These are phyloP conservation scores for Syncephalastrum monosporum DNA, from an alignment of 371 early-diverging fungal species.

Conservation along the genomic window DNA sequence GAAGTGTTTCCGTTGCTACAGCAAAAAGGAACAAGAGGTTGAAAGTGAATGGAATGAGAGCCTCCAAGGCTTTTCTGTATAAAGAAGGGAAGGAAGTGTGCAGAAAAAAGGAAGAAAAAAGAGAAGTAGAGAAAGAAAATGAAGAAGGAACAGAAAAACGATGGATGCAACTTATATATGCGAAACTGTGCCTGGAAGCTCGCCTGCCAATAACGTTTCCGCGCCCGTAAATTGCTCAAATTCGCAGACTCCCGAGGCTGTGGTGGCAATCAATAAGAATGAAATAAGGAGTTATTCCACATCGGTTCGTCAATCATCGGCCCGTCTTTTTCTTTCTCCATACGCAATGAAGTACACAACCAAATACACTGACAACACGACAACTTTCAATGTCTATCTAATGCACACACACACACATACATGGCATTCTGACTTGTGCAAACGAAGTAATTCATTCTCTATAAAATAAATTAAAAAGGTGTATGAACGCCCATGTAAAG, in stretches of 20 bases:
- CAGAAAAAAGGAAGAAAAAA: slow-evolving; percentile 6
- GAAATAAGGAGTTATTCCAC: background rate
- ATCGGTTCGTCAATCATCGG: slow-evolving; percentile 3
- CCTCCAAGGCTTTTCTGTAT: background rate
- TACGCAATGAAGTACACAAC: background rate
- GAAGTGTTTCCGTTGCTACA: background rate
- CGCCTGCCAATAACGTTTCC: too few species aligned
- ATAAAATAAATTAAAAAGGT: background rate
- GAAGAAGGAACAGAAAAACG: background rate
- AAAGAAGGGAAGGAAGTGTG: slow-evolving; percentile 12
- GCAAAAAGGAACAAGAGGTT: background rate
- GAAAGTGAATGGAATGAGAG: too few species aligned
- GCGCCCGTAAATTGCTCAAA: too few species aligned
- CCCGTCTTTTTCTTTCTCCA: slow-evolving; percentile 1
- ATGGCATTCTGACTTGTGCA: too few species aligned
- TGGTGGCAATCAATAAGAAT: too few species aligned
- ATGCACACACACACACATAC: background rate
- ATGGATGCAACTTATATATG: too few species aligned
- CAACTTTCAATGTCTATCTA: background rate
- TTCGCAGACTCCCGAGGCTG: too few species aligned
- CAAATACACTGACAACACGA: background rate
- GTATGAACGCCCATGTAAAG: slow-evolving; percentile 7
- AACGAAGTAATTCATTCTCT: too few species aligned
- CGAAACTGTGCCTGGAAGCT: too few species aligned
- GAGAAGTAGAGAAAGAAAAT: background rate